phyloP scores from a whole-genome alignment of 208 protist species.

The Wallacemonas collosoma region DNA sequence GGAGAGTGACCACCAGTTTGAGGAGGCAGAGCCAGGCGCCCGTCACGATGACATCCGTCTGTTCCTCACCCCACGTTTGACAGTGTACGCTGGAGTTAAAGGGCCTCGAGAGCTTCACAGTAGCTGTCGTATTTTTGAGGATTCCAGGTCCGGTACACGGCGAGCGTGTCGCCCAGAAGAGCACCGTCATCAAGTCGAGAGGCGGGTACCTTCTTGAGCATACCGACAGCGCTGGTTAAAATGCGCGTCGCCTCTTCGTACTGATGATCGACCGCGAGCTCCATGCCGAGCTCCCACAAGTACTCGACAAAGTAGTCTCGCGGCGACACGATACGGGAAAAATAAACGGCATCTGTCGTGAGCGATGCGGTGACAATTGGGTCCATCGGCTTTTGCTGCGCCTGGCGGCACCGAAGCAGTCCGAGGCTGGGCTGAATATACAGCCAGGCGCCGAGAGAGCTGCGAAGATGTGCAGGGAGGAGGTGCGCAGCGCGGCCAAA shows the following conservation, averaged over 20 bases:
- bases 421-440: slow-evolving; percentile 68
- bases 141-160: slow-evolving; percentile 62
- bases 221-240: slow-evolving; percentile 39
- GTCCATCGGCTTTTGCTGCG: slow-evolving; percentile 9
- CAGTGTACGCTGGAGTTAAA: not conserved
- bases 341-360: slow-evolving; percentile 46
- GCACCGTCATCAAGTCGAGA: slow-evolving; percentile 39
- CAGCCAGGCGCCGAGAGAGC: slow-evolving; percentile 47
- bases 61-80: not conserved
- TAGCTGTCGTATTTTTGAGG: slow-evolving; percentile 59
- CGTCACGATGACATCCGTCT: not conserved
- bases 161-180: slow-evolving; percentile 42
- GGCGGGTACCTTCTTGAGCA: slow-evolving; percentile 40
- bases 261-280: slow-evolving; percentile 48
- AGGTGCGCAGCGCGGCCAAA: slow-evolving; percentile 50
- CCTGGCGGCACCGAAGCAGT: slow-evolving; percentile 54
- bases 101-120: slow-evolving; percentile 32
- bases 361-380: slow-evolving; percentile 35
- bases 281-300: slow-evolving; percentile 78
- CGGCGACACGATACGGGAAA: slow-evolving; percentile 44
- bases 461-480: slow-evolving; percentile 38
- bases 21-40: too few relatives aligned
- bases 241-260: slow-evolving; percentile 46
- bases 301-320: slow-evolving; percentile 70
- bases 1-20: too few relatives aligned